phyloP scores from a whole-genome alignment of 257 asterid species.

The Datura wrightii region DNA sequence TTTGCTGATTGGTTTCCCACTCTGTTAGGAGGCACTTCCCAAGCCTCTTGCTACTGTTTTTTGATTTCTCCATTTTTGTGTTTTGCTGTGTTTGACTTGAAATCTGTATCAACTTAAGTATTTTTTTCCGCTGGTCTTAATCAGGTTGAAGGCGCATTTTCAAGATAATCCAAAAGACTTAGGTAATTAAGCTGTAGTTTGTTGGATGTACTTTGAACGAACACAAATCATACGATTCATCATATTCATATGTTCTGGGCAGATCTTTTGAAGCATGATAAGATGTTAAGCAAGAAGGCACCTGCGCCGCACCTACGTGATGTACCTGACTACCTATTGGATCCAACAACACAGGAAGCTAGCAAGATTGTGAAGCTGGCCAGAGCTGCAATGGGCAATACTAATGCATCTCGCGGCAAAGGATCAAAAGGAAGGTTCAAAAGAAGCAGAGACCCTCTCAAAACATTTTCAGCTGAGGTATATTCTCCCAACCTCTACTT shows the following conservation, averaged over 20 bases:
- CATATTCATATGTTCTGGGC: conserved; percentile 31
- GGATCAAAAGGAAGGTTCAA: conserved; percentile 66
- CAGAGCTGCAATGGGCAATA: conserved; percentile 91
- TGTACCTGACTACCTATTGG: conserved; percentile 56
- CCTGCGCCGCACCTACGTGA: conserved; percentile 80
- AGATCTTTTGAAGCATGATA: conserved; percentile 94
- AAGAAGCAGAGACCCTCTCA: conserved; percentile 77
- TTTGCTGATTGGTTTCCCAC: not conserved
- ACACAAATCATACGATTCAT: too few relatives aligned
- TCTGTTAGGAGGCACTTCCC: too few relatives aligned
- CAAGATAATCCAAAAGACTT: conserved; percentile 73
- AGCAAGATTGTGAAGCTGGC: conserved; percentile 91
- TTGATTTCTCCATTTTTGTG: not conserved
- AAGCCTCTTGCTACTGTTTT: not conserved
- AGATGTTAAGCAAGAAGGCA: conserved; percentile 75
- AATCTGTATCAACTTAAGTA: not conserved
- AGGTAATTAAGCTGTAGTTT: not conserved
- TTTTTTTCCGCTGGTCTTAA: conserved; percentile 2
- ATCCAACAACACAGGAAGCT: conserved; percentile 94
- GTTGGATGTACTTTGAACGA: not conserved
- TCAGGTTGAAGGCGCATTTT: conserved; percentile 93
- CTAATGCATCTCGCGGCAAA: conserved; percentile 54
- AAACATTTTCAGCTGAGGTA: conserved; percentile 90
- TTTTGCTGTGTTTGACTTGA: too few relatives aligned
- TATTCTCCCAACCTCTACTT: not conserved